Base-by-base conservation (phyloP, 176 grass and related monocot genomes). In the Ampelocalamus luodianensis region DNA sequence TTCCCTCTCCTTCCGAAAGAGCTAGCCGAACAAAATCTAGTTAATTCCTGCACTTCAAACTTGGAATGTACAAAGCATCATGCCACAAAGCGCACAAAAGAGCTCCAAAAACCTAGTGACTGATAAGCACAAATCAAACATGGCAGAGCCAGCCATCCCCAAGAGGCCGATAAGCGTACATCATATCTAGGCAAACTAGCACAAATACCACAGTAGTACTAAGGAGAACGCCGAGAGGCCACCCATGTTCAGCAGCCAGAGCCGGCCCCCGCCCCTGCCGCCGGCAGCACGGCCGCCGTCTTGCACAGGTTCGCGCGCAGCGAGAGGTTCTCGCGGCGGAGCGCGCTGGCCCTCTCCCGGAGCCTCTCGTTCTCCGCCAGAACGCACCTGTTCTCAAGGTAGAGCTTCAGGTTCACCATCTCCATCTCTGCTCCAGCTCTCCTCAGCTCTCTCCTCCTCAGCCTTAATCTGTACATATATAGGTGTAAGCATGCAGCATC, bases 371-470 rank as follows among this genome's bases (percentile, higher is more conserved):
- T 94, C 87, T 94, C 87, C 0, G 51, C 89, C 1, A 91, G 72
- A 81, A 94, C 87, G 89, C 87, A 86, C 68, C 72, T 79, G 87
- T 91, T 94, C 84, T 84, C 87, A n/a, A 89, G 73, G 81, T 87
- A 89, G 34, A 94, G 89, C 89, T 82, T 85, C 80, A 91, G 80
- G 84, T 94, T 94, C 66, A 91, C 10, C 80, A 89, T 77, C 86
- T 39, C 86, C 86, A 91, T 58, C 79, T 86, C 76, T 40, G 79
- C 78, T 26, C 85, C 83, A 5, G 48, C 62, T 17, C 79, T 76
- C 38, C 18, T 78, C 51, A 34, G 5, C 50, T 24, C 88, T 64
- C 83, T 81, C 70, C 76, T 87, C 80, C 65, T 74, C 58, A 80
- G 44, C 81, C 38, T 81, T 49, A 65, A 54, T 71, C 90, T 92